Evolutionary conservation across 129 eudicot genomes (phyloP).

Genomic region (Flaveria linearis): DNA sequence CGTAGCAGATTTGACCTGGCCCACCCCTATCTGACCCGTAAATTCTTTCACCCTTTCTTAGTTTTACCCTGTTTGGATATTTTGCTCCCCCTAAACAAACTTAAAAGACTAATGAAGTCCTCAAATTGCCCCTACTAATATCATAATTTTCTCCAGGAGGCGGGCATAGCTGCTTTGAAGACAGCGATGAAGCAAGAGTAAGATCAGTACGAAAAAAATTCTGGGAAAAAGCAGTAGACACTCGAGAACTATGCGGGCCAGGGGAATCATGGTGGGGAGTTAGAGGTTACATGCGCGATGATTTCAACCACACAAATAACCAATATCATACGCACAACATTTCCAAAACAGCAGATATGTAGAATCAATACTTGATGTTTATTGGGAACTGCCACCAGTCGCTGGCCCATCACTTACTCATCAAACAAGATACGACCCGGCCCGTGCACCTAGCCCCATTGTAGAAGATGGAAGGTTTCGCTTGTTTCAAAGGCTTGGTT

Average conservation of each 20-base stretch:
- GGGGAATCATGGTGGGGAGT: conserved; percentile 99
- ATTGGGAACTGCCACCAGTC: conserved; percentile 96
- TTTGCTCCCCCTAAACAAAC: background rate
- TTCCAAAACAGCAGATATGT: conserved; percentile 90
- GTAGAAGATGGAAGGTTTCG: conserved; percentile 91
- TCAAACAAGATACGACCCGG: conserved; percentile 94
- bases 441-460: conserved; percentile 80
- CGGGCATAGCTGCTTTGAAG: conserved; percentile 95
- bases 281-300: conserved; percentile 89
- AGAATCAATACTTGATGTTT: conserved; percentile 81
- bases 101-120: background rate
- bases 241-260: conserved; percentile 81
- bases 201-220: conserved; percentile 69
- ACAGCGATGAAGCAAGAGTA: conserved; percentile 79
- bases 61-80: background rate
- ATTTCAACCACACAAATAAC: conserved; percentile 88
- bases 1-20: too few species aligned
- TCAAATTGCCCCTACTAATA: background rate
- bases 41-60: background rate
- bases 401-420: conserved; percentile 99
- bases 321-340: conserved; percentile 64
- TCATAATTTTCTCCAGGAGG: conserved; percentile 58
- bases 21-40: background rate
- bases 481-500: conserved; percentile 77
- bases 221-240: conserved; percentile 93